phyloP scores from a whole-genome alignment of 2,329 filamentous ascomycete genomes.

The Cladosporium sp. region DNA sequence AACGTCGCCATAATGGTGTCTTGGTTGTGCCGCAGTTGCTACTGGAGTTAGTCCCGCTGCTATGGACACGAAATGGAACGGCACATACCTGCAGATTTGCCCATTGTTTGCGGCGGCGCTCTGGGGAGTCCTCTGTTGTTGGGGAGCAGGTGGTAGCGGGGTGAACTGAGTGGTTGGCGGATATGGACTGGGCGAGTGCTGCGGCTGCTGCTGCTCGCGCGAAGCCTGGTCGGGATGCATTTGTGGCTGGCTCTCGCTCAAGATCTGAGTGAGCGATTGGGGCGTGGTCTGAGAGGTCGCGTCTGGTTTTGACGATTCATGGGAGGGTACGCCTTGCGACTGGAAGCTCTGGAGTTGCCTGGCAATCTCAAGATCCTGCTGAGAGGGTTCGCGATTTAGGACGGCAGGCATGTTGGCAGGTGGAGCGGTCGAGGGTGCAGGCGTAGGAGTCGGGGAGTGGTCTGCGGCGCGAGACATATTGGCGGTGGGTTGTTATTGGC shows the following conservation, averaged over 20 bases:
- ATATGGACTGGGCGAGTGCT: constrained; percentile 4
- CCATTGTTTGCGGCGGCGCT: constrained; percentile 37
- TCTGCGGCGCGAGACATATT: constrained; percentile 6
- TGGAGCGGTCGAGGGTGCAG: neutral
- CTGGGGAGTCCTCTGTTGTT: neutral
- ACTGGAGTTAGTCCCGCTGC: constrained; percentile 16
- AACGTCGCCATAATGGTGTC: constrained; percentile 91
- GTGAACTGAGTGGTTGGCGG: constrained; percentile 11
- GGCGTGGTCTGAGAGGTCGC: constrained; percentile 14
- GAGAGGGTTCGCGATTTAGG: constrained; percentile 42
- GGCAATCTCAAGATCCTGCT: constrained; percentile 48
- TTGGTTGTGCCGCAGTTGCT: constrained; percentile 95
- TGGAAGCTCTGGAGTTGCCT: constrained; percentile 45
- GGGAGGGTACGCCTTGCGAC: constrained; percentile 32
- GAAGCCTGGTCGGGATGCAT: neutral
- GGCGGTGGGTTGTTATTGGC: neutral
- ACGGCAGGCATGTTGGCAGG: constrained; percentile 23
- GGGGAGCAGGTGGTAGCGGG: constrained; percentile 5
- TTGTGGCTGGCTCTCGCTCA: constrained; percentile 8
- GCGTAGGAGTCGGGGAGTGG: neutral
- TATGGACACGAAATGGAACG: constrained; percentile 14
- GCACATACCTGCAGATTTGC: constrained; percentile 66
- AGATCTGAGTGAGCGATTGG: constrained; percentile 4
- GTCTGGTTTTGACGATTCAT: constrained; percentile 15
- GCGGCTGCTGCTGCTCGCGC: neutral